These are phyloP conservation scores for Amaranthus hypochondriacus DNA, from an alignment of 148 eudicot species.

Conservation along the genomic window DNA sequence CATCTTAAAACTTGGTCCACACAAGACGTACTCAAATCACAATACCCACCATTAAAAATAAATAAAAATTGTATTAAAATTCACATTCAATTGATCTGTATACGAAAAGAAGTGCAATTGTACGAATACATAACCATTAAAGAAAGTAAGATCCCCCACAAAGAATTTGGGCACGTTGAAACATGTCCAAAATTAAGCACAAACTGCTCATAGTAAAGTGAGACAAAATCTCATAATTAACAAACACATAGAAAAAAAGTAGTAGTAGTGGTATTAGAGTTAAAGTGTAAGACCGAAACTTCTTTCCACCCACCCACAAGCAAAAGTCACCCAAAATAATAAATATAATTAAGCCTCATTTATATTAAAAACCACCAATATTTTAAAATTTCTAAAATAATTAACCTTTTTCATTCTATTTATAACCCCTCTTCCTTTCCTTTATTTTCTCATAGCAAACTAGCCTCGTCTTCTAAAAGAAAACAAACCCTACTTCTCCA, in stretches of 20 bases:
- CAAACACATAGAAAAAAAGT: conserved; percentile 2
- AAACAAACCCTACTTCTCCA: neutral
- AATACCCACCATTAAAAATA: neutral
- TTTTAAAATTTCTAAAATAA: neutral
- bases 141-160: neutral
- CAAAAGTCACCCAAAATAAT: conserved; percentile 3
- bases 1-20: too few relatives aligned
- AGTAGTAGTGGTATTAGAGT: neutral
- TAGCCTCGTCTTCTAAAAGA: neutral
- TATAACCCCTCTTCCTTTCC: conserved; percentile 5
- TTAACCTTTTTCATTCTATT: conserved; percentile 13
- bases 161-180: conserved; percentile 15
- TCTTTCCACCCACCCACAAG: conserved; percentile 21
- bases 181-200: conserved; percentile 13
- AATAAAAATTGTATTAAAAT: neutral
- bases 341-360: neutral
- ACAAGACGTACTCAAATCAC: too few relatives aligned
- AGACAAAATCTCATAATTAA: conserved; percentile 2
- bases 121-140: neutral
- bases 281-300: conserved; percentile 12
- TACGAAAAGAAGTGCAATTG: neutral
- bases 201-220: neutral
- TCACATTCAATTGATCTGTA: neutral
- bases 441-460: conserved; percentile 13
- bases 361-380: neutral